Evolutionary conservation across 2,329 filamentous ascomycete genomes (phyloP).

Genomic region (Talaromyces pinophilus): DNA sequence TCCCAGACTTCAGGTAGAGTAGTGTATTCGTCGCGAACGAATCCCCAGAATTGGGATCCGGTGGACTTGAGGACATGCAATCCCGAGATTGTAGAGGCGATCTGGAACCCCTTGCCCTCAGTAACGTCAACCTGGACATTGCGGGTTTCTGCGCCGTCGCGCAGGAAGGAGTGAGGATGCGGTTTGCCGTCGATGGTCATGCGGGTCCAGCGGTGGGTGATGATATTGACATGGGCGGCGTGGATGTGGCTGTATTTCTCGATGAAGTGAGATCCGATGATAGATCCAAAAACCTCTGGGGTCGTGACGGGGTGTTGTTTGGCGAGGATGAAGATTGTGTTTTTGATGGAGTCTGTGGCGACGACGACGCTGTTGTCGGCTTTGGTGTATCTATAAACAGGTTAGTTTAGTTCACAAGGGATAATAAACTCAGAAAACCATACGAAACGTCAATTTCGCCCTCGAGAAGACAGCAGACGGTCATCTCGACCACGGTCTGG

Average conservation of each 20-base stretch:
- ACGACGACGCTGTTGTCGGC: conserved; percentile 96
- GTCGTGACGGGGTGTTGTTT: conserved; percentile 91
- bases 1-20: conserved; percentile 90
- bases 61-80: conserved; percentile 94
- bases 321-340: conserved; percentile 92
- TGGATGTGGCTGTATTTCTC: conserved; percentile 86
- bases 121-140: conserved; percentile 73
- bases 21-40: conserved; percentile 90
- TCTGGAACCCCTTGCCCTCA: conserved; percentile 67
- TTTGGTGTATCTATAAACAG: conserved; percentile 70
- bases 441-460: conserved; percentile 85
- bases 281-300: conserved; percentile 86
- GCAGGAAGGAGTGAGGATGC: conserved; percentile 92
- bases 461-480: conserved; percentile 87
- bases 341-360: conserved; percentile 97
- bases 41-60: conserved; percentile 92
- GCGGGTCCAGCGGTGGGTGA: conserved; percentile 88
- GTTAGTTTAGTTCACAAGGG: background rate
- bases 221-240: conserved; percentile 75
- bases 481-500: conserved; percentile 92
- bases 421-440: conserved; percentile 33
- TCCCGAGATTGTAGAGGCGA: conserved; percentile 76
- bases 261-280: conserved; percentile 85
- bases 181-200: conserved; percentile 83
- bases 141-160: conserved; percentile 85